phyloP scores from a whole-genome alignment of 768 basidiomycete species.

The Leccinellum luteum region DNA sequence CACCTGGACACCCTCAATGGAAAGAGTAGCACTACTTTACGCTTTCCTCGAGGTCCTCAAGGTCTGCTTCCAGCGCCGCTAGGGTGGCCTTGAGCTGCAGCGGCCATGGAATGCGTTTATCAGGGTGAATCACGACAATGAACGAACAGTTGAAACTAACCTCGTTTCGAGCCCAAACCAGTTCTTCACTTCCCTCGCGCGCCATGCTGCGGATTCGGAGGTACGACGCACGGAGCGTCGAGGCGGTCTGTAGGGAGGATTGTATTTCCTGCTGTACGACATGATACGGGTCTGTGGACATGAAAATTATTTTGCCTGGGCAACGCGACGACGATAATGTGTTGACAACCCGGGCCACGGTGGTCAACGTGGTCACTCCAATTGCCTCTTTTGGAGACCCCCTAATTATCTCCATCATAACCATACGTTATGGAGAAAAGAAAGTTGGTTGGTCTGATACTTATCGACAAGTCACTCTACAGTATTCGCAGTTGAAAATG shows the following conservation, averaged over 20 bases:
- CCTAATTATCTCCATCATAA: too few relatives aligned
- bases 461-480: too few relatives aligned
- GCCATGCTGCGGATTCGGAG: constrained; percentile 76
- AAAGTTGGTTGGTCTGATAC: too few relatives aligned
- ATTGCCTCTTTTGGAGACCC: background rate
- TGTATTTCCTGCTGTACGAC: constrained; percentile 84
- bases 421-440: too few relatives aligned
- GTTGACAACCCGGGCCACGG: too few relatives aligned
- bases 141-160: constrained; percentile 34
- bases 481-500: too few relatives aligned
- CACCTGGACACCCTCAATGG: background rate
- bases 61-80: constrained; percentile 75
- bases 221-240: constrained; percentile 72
- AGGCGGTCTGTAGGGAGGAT: constrained; percentile 64
- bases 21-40: constrained; percentile 59
- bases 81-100: constrained; percentile 73
- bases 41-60: constrained; percentile 92
- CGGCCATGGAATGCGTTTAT: background rate
- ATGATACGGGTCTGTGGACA: constrained; percentile 85
- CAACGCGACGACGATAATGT: background rate
- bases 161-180: constrained; percentile 77
- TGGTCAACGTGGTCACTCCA: background rate
- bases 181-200: constrained; percentile 71
- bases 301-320: constrained; percentile 21
- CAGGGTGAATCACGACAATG: background rate